Conservation (phyloP, 208 protist species). For the Crithidia sp. region DNA sequence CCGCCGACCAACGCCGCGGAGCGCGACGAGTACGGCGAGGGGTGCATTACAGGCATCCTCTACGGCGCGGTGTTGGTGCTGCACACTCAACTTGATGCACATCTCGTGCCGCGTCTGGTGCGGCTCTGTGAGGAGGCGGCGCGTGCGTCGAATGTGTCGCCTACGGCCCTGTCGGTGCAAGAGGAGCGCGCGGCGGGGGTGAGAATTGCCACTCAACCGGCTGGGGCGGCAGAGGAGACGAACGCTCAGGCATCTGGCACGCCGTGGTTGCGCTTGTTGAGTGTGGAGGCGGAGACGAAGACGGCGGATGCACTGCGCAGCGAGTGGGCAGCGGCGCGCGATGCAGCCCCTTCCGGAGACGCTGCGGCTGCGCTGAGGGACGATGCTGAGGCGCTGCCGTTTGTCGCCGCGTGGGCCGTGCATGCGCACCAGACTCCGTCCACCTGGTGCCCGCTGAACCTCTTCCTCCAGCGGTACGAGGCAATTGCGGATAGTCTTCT, state of each 20-base stretch:
- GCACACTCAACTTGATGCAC: background rate
- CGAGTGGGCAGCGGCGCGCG: background rate
- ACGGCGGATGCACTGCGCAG: background rate
- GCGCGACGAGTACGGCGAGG: conserved; percentile 29
- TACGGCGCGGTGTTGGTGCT: conserved; percentile 35
- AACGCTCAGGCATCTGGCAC: too few species aligned
- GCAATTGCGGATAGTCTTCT: conserved; percentile 35
- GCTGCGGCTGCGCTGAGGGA: background rate
- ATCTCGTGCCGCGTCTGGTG: background rate
- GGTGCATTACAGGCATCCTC: conserved; percentile 32
- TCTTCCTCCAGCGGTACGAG: conserved; percentile 52
- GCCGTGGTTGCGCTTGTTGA: background rate
- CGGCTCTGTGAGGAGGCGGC: conserved; percentile 1
- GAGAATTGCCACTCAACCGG: background rate
- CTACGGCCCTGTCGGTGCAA: conserved; percentile 1
- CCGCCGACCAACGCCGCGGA: conserved; percentile 26
- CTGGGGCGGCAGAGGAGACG: background rate
- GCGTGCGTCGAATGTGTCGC: background rate
- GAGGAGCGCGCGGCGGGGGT: background rate
- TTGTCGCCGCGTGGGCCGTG: conserved; percentile 6
- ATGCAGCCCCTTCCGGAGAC: background rate
- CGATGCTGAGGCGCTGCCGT: background rate
- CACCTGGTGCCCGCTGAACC: conserved; percentile 19
- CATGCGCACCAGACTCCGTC: conserved; percentile 14
- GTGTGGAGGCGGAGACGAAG: background rate